These are phyloP conservation scores for Penicillium cataractarum DNA, from an alignment of 495 filamentous ascomycete genomes.

Conservation along the genomic window DNA sequence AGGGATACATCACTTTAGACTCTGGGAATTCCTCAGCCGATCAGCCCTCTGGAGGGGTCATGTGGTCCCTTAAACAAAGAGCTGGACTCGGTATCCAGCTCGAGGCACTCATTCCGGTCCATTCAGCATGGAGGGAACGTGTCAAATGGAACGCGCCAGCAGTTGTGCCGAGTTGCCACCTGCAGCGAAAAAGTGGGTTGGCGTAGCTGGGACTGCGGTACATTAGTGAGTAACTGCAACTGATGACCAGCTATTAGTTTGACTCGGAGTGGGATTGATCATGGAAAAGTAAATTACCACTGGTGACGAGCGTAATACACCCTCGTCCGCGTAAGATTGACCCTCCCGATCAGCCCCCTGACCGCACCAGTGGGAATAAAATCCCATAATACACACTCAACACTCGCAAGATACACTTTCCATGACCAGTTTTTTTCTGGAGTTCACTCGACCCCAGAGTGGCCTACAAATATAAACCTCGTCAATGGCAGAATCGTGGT, in stretches of 20 bases:
- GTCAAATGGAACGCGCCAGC: slow-evolving; percentile 4
- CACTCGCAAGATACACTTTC: slow-evolving; percentile 13
- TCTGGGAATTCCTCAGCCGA: neutral
- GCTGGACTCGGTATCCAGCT: slow-evolving; percentile 8
- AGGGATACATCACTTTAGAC: neutral
- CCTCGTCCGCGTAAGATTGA: neutral
- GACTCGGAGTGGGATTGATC: neutral
- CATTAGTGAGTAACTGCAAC: neutral
- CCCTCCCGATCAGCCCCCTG: slow-evolving; percentile 1
- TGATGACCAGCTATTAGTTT: neutral
- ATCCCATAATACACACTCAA: slow-evolving; percentile 5
- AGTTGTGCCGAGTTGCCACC: slow-evolving; percentile 15
- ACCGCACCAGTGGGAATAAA: neutral
- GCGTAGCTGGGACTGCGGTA: no score
- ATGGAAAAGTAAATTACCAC: neutral
- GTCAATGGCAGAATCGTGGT: neutral
- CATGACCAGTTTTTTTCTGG: slow-evolving; percentile 19
- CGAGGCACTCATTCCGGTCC: slow-evolving; percentile 3
- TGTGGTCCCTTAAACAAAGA: neutral
- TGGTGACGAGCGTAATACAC: neutral
- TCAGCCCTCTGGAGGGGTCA: neutral
- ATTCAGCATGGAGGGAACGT: neutral
- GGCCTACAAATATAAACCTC: neutral
- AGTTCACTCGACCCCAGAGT: slow-evolving; percentile 25
- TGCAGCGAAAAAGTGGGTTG: neutral